phyloP scores from a whole-genome alignment of 495 filamentous ascomycete genomes.

The Tuber microsphaerosporum region DNA sequence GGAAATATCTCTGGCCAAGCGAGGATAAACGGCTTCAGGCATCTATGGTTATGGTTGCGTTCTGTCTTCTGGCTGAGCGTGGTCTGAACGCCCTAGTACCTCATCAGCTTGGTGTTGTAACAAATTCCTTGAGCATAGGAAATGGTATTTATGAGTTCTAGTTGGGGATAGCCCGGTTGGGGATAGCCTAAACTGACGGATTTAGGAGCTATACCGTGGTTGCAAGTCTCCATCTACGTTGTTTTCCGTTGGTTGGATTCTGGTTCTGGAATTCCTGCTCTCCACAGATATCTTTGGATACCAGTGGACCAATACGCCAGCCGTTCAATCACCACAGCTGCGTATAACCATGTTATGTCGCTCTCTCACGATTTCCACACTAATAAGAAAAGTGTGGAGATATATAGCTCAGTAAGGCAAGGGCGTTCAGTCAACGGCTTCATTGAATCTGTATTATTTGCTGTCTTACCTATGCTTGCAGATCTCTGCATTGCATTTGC shows the following conservation, averaged over 20 bases:
- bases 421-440: conserved; percentile 58
- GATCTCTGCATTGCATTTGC: conserved; percentile 63
- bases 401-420: conserved; percentile 60
- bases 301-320: conserved; percentile 61
- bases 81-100: conserved; percentile 59
- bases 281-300: conserved; percentile 58
- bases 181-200: conserved; percentile 25
- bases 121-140: conserved; percentile 49
- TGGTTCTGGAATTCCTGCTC: conserved; percentile 51
- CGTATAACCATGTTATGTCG: conserved; percentile 69
- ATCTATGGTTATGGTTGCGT: conserved; percentile 51
- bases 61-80: conserved; percentile 58
- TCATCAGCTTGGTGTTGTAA: conserved; percentile 58
- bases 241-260: conserved; percentile 52
- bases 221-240: conserved; percentile 52
- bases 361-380: conserved; percentile 76
- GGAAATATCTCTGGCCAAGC: conserved; percentile 61
- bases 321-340: conserved; percentile 54
- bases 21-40: conserved; percentile 53
- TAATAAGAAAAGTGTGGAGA: conserved; percentile 63
- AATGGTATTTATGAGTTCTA: conserved; percentile 29
- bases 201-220: conserved; percentile 48
- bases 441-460: conserved; percentile 60
- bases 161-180: background rate
- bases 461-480: conserved; percentile 61